Conservation (phyloP, 495 filamentous ascomycete genomes). For the Neurospora cerealis region DNA sequence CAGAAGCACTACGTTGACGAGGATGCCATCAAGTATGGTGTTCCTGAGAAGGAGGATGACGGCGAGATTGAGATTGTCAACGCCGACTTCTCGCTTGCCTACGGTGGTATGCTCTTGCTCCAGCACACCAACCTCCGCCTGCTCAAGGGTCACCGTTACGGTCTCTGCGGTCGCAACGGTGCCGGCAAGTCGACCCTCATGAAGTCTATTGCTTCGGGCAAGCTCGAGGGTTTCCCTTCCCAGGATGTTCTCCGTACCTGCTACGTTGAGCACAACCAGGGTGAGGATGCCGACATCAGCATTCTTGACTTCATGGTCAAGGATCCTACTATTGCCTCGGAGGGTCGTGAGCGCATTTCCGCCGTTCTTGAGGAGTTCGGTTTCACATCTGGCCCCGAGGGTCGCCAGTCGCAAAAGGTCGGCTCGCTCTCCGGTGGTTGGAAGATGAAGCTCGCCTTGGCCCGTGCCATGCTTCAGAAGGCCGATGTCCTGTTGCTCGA, state of each 20-base stretch:
- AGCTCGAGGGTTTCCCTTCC: slow-evolving; percentile 92
- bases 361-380: slow-evolving; percentile 81
- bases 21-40: slow-evolving; percentile 77
- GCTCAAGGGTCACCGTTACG: slow-evolving; percentile 92
- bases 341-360: slow-evolving; percentile 69
- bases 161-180: slow-evolving; percentile 92
- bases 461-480: slow-evolving; percentile 90
- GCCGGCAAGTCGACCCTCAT: slow-evolving; percentile 98
- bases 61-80: slow-evolving; percentile 90
- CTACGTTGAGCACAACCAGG: slow-evolving; percentile 98
- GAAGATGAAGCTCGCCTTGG: slow-evolving; percentile 99
- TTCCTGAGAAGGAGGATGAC: slow-evolving; percentile 74
- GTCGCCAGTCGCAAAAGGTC: slow-evolving; percentile 75
- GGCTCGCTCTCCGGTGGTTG: slow-evolving; percentile 97
- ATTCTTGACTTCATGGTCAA: slow-evolving; percentile 86
- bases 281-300: slow-evolving; percentile 89
- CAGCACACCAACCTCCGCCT: slow-evolving; percentile 93
- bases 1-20: slow-evolving; percentile 66
- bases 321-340: slow-evolving; percentile 68
- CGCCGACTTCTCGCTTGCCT: slow-evolving; percentile 93
- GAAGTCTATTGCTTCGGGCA: slow-evolving; percentile 89
- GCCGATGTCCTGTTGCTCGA: slow-evolving; percentile 93
- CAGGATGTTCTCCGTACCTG: slow-evolving; percentile 87
- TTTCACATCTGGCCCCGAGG: slow-evolving; percentile 82
- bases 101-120: slow-evolving; percentile 95